Base-by-base conservation (phyloP, 441 rosid species). In the Populus tomentosa region DNA sequence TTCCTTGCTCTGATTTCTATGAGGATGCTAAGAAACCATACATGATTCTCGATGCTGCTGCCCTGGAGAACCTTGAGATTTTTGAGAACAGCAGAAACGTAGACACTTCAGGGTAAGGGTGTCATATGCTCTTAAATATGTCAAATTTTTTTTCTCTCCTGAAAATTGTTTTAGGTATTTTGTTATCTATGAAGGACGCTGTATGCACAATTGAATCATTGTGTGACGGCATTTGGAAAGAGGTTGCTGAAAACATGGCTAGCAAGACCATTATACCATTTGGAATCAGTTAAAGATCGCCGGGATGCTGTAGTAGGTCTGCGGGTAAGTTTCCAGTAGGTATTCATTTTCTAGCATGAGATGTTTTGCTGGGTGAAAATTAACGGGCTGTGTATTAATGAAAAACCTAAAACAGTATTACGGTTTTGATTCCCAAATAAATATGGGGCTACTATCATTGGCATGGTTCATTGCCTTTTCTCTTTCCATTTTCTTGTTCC, bases 11-110 rank as follows among this genome's bases (percentile, higher is more conserved):
- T 84, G 89, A 85, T 75, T 90, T 88, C 73, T 70, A 83, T 80
- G 81, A 85, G 78, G 76, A 85, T 84, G 83, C 88, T 70, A 87
- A 85, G 88, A 92, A 88, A 78, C 89, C 94, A 56, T 90, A 94
- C 83, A 88, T 94, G 93, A 87, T 94, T 86, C 97, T 97, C 79
- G 98, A 97, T 91, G 98, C 99, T 80, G 89, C 98, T 79, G 98
- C 98, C 67, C 82, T 97, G 59, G 99, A 97, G 83, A 97, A 94
- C 90, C 98, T 97, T 78, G 99, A 97, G 86, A 87, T 97, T 84
- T 97, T 94, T 87, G 97, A 97, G 90, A 97, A 97, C 87, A 92
- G 86, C 87, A 85, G 85, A 88, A 90, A 89, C 77, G 98, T 98
- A 79, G 93, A 89, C 80, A 70, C 87, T 76, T 89, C 92, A 21